These are phyloP conservation scores for Saprolegnia parasitica DNA, from an alignment of 352 stramenopile genomes.

Conservation along the genomic window DNA sequence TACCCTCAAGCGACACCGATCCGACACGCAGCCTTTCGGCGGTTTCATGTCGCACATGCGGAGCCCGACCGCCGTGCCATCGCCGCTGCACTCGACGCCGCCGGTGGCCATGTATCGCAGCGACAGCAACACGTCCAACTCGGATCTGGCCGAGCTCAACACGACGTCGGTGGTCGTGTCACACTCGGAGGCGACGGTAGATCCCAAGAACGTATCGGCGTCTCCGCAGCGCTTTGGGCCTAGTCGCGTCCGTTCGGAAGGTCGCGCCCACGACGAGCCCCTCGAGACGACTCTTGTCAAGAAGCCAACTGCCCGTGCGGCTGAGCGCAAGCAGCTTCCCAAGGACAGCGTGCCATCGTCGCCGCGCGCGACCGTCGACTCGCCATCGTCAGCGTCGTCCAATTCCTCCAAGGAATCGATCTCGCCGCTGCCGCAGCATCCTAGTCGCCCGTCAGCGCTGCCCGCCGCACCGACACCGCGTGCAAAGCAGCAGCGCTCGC, in stretches of 20 bases:
- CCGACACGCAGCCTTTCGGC: conserved; percentile 7
- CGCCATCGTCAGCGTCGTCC: conserved; percentile 11
- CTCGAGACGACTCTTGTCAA: neutral
- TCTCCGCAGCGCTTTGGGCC: neutral
- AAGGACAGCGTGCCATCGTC: neutral
- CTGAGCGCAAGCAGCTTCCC: neutral
- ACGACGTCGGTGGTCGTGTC: conserved; percentile 53
- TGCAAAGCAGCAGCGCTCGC: neutral
- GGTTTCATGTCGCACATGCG: conserved; percentile 14
- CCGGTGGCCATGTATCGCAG: neutral
- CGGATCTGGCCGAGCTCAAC: conserved; percentile 59
- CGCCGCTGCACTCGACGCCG: neutral
- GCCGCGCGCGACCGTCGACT: neutral
- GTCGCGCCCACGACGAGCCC: neutral
- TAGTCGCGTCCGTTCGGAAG: neutral
- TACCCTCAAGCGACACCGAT: neutral
- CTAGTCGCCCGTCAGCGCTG: neutral
- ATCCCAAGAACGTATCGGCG: too few relatives aligned
- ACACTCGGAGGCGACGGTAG: neutral
- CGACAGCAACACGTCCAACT: conserved; percentile 33
- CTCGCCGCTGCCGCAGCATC: neutral
- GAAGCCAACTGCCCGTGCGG: neutral
- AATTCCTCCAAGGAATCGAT: neutral
- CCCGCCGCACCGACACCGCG: neutral
- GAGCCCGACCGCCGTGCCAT: neutral